These are phyloP conservation scores for Trametes maxima DNA, from an alignment of 768 basidiomycete genomes.

Conservation along the genomic window DNA sequence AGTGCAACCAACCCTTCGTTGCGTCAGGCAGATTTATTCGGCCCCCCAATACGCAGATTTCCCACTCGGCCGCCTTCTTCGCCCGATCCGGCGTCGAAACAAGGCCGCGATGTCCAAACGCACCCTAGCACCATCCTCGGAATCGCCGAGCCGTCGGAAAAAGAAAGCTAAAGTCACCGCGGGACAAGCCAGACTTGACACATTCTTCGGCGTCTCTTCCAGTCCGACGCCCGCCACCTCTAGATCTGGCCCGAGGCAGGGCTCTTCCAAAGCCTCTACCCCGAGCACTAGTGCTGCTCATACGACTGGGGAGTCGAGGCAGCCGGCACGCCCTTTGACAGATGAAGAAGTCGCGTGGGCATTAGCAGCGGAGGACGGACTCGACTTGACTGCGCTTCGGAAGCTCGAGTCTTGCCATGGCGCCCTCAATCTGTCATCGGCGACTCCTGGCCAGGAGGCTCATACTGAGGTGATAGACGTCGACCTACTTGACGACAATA, in stretches of 20 bases:
- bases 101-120: slow-evolving; percentile 27
- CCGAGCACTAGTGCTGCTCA: background rate
- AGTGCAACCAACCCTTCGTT: background rate
- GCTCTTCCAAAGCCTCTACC: background rate
- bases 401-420: slow-evolving; percentile 21
- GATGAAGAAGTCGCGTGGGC: slow-evolving; percentile 28
- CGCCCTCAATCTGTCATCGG: background rate
- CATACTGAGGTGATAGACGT: slow-evolving; percentile 36
- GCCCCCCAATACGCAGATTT: background rate
- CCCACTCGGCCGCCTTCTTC: background rate
- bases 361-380: slow-evolving; percentile 29
- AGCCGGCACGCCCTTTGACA: slow-evolving; percentile 1
- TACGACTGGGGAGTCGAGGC: background rate
- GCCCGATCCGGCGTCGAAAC: background rate
- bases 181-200: slow-evolving; percentile 26
- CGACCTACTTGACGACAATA: slow-evolving; percentile 33
- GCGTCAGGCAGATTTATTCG: background rate
- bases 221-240: background rate
- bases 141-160: slow-evolving; percentile 19
- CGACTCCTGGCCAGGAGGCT: background rate
- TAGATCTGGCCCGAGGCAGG: background rate
- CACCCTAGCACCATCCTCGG: slow-evolving; percentile 11
- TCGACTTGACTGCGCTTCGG: slow-evolving; percentile 26
- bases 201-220: slow-evolving; percentile 25
- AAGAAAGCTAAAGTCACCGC: slow-evolving; percentile 23